These are phyloP conservation scores for Filosporella fistucella DNA, from an alignment of 495 filamentous ascomycete species.

Conservation along the genomic window DNA sequence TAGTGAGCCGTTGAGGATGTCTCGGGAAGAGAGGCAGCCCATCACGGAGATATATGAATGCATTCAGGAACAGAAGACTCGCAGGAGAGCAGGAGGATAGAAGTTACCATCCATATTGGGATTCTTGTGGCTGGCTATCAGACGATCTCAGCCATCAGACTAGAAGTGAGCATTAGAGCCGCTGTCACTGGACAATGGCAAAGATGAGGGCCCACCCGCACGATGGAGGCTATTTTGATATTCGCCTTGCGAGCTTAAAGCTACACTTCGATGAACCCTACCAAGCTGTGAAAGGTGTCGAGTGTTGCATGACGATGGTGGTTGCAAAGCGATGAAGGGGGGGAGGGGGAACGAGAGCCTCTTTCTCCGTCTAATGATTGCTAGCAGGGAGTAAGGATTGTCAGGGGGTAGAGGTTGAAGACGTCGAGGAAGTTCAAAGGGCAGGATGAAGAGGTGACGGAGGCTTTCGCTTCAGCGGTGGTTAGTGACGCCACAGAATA, in stretches of 20 bases:
- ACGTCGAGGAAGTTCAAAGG: too few relatives aligned
- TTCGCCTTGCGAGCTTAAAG: constrained; percentile 18
- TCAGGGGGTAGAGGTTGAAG: too few relatives aligned
- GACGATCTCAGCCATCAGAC: constrained; percentile 18
- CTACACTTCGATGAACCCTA: constrained; percentile 16
- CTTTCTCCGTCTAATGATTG: not conserved
- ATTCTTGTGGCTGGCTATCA: constrained; percentile 20
- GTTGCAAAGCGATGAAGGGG: not conserved
- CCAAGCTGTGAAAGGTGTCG: constrained; percentile 16
- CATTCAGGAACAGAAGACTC: constrained; percentile 5
- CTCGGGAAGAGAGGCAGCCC: constrained; percentile 15
- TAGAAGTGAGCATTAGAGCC: constrained; percentile 9
- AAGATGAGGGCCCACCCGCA: not conserved
- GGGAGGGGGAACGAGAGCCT: constrained; percentile 16
- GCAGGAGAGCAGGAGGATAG: constrained; percentile 2
- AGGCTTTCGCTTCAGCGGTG: constrained; percentile 20
- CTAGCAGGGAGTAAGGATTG: not conserved
- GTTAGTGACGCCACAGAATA: constrained; percentile 11
- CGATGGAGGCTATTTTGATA: constrained; percentile 21
- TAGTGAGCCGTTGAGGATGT: constrained; percentile 13
- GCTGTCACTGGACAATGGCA: constrained; percentile 1
- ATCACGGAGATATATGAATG: constrained; percentile 20
- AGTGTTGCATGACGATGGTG: constrained; percentile 13
- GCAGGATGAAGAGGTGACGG: too few relatives aligned
- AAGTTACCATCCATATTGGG: constrained; percentile 5